Evolutionary conservation across 2,329 filamentous ascomycete species (phyloP).

Genomic region (Penicillium vulpinum): DNA sequence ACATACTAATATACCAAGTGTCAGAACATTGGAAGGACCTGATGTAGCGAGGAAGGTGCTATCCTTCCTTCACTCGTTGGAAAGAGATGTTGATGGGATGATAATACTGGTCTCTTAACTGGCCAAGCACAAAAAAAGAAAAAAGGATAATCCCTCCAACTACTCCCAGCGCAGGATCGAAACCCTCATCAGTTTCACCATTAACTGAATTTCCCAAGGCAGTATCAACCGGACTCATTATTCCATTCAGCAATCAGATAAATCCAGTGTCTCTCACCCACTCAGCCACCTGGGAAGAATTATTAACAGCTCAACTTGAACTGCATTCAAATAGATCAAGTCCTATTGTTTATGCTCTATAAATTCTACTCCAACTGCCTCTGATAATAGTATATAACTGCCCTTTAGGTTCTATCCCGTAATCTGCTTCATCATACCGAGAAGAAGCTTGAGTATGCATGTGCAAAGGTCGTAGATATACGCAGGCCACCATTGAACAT

Average conservation of each 20-base stretch:
- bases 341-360: too few species aligned
- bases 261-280: conserved; percentile 2
- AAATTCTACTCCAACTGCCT: neutral
- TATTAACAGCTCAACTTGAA: too few species aligned
- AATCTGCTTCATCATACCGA: neutral
- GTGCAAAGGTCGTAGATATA: too few species aligned
- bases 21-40: too few species aligned
- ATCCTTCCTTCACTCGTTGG: neutral
- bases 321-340: too few species aligned
- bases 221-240: neutral
- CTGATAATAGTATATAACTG: neutral
- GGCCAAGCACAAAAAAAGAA: neutral
- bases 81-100: neutral
- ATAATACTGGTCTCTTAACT: too few species aligned
- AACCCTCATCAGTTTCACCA: neutral
- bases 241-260: neutral
- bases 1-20: too few species aligned
- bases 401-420: neutral
- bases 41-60: too few species aligned
- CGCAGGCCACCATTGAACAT: too few species aligned
- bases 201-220: neutral
- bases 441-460: too few species aligned
- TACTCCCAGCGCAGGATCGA: neutral
- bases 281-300: neutral
- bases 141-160: neutral